These are phyloP conservation scores for Pneumocystis wakefieldiae DNA, from an alignment of 1,139 yeast species.

Conservation along the genomic window DNA sequence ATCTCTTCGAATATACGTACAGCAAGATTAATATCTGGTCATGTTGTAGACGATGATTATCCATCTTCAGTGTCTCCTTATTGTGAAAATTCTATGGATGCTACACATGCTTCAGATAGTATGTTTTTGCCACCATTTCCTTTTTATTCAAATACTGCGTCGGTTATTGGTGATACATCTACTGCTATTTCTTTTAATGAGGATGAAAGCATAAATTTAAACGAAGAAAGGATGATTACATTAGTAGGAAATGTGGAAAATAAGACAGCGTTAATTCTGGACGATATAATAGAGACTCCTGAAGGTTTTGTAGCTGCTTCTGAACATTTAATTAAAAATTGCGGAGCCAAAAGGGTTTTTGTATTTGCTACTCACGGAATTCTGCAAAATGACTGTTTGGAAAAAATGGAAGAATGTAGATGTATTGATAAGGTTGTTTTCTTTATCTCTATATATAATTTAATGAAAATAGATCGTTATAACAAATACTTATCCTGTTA, in stretches of 20 bases:
- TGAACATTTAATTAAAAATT: slow-evolving; percentile 82
- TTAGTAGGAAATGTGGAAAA: slow-evolving; percentile 89
- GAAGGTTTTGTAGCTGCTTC: slow-evolving; percentile 92
- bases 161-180: slow-evolving; percentile 4
- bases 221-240: slow-evolving; percentile 80
- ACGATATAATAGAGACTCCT: slow-evolving; percentile 94
- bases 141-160: slow-evolving; percentile 3
- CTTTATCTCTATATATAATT: not conserved
- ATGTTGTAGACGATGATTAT: slow-evolving; percentile 83
- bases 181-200: slow-evolving; percentile 44
- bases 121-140: slow-evolving; percentile 7
- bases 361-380: slow-evolving; percentile 93
- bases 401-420: slow-evolving; percentile 56
- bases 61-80: slow-evolving; percentile 15
- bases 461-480: slow-evolving; percentile 49
- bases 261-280: slow-evolving; percentile 82
- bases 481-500: slow-evolving; percentile 89
- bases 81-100: slow-evolving; percentile 18
- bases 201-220: slow-evolving; percentile 39
- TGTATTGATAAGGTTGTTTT: slow-evolving; percentile 50
- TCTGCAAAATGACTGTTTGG: slow-evolving; percentile 74
- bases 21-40: slow-evolving; percentile 92
- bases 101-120: slow-evolving; percentile 17
- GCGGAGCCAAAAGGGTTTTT: slow-evolving; percentile 87
- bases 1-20: slow-evolving; percentile 49